A percentile compares a stretch with the other conserved stretches of the same genome.
These are phyloP conservation scores for Trebouxia gelatinosa DNA, from an alignment of 163 green algal species.

Conservation along the genomic window DNA sequence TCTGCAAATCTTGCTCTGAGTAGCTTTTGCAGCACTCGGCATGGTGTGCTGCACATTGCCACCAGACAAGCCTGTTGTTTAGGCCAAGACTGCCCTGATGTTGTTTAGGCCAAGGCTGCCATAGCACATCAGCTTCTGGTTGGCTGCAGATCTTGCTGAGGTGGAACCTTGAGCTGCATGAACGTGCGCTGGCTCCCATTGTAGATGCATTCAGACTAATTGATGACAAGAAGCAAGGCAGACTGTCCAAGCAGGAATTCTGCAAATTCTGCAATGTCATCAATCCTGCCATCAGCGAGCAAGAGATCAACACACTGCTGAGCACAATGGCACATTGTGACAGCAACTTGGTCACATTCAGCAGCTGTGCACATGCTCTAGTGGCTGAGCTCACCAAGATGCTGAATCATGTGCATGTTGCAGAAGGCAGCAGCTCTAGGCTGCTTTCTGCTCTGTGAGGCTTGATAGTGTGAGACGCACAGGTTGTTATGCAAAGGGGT, in stretches of 20 bases:
- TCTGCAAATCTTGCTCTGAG: background rate
- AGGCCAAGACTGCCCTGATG: background rate
- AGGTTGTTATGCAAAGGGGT: no score
- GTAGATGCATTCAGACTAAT: slow-evolving; percentile 32
- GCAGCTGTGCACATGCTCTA: slow-evolving; percentile 29
- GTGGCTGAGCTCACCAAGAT: slow-evolving; percentile 31
- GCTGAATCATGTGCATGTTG: slow-evolving; percentile 30
- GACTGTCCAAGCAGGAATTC: slow-evolving; percentile 33
- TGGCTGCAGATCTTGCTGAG: slow-evolving; percentile 15
- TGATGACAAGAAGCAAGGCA: slow-evolving; percentile 22
- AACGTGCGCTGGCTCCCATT: slow-evolving; percentile 23
- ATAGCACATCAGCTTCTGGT: background rate
- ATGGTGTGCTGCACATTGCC: background rate
- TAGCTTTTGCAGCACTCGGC: background rate
- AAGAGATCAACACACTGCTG: slow-evolving; percentile 26
- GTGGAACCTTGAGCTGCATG: slow-evolving; percentile 29
- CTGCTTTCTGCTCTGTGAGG: no score
- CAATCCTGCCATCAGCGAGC: slow-evolving; percentile 27
- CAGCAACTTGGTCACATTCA: slow-evolving; percentile 31
- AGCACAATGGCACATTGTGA: slow-evolving; percentile 24
- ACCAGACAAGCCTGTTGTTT: background rate
- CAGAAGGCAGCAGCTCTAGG: no score
- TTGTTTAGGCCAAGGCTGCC: background rate
- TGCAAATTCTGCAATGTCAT: slow-evolving; percentile 35
- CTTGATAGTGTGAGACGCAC: no score